phyloP scores from a whole-genome alignment of 2,329 filamentous ascomycete genomes.

The Botrytis hyacinthi region DNA sequence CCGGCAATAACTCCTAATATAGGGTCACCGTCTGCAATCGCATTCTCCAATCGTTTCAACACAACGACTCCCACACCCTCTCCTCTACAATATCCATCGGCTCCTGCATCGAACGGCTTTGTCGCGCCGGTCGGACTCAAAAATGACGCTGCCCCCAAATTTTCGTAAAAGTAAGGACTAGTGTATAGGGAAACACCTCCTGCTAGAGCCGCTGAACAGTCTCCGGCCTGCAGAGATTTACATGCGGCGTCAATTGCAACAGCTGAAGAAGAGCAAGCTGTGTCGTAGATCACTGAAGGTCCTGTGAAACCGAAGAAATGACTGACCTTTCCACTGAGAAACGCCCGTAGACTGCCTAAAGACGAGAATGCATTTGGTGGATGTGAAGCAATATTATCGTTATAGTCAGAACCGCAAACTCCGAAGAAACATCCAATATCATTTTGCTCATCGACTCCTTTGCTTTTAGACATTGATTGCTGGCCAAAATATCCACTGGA shows the following conservation, averaged over 20 bases:
- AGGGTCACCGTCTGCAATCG: conserved; percentile 55
- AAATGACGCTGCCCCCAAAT: neutral
- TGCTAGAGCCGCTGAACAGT: conserved; percentile 15
- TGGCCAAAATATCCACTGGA: conserved; percentile 16
- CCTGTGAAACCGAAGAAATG: conserved; percentile 43
- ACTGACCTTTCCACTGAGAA: conserved; percentile 43
- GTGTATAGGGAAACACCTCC: conserved; percentile 7
- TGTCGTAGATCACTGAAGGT: conserved; percentile 40
- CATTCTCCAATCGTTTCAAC: conserved; percentile 26
- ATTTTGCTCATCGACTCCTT: neutral
- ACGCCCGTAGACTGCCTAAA: conserved; percentile 37
- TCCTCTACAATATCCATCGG: neutral
- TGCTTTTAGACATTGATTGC: neutral
- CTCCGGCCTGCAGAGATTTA: conserved; percentile 25
- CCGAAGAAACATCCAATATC: conserved; percentile 25
- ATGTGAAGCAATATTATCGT: conserved; percentile 20
- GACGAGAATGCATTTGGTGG: conserved; percentile 23
- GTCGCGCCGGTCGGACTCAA: neutral
- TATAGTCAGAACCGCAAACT: conserved; percentile 16
- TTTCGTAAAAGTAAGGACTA: neutral
- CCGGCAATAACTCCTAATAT: conserved; percentile 55
- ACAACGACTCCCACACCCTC: neutral
- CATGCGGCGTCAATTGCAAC: conserved; percentile 39
- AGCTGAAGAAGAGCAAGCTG: conserved; percentile 41
- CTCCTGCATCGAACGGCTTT: neutral